A percentile compares a stretch with the other conserved stretches of the same genome.
These are phyloP conservation scores for Zarea fungicola DNA, from an alignment of 2,329 filamentous ascomycete genomes.

Conservation along the genomic window DNA sequence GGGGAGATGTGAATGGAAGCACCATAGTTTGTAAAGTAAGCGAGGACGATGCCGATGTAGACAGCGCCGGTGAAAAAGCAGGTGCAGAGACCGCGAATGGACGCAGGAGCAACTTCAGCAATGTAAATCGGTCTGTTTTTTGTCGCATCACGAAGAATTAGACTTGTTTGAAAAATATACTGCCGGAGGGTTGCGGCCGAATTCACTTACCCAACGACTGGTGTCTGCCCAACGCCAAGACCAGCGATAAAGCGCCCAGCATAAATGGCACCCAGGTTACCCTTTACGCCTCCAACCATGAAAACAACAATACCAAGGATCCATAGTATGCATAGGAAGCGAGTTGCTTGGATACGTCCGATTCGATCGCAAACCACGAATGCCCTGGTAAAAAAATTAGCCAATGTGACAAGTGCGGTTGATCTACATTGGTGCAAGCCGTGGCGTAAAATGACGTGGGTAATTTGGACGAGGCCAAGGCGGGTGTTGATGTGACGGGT, in stretches of 20 bases:
- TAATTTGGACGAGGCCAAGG: too few relatives aligned
- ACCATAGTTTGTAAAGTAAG: slow-evolving; percentile 71
- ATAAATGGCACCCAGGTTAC: slow-evolving; percentile 53
- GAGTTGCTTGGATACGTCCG: slow-evolving; percentile 58
- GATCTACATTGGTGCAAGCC: not conserved
- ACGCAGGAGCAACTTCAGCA: slow-evolving; percentile 64
- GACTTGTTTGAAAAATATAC: not conserved
- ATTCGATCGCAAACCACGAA: slow-evolving; percentile 56
- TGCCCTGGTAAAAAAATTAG: slow-evolving; percentile 34
- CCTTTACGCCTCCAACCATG: slow-evolving; percentile 46
- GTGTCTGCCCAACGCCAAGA: slow-evolving; percentile 61
- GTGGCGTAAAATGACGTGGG: too few relatives aligned
- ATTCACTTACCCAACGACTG: slow-evolving; percentile 49
- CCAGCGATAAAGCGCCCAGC: slow-evolving; percentile 63
- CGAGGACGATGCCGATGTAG: slow-evolving; percentile 72
- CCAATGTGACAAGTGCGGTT: not conserved
- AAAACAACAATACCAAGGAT: slow-evolving; percentile 54
- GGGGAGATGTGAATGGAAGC: slow-evolving; percentile 44
- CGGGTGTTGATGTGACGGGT: not conserved
- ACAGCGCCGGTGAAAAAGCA: slow-evolving; percentile 51
- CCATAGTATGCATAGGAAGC: slow-evolving; percentile 53
- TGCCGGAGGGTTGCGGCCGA: not conserved
- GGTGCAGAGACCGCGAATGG: slow-evolving; percentile 68
- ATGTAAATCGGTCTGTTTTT: slow-evolving; percentile 57
- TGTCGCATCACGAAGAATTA: too few relatives aligned